Conservation (phyloP, 2,329 filamentous ascomycete species). For the Phialophora expanda region DNA sequence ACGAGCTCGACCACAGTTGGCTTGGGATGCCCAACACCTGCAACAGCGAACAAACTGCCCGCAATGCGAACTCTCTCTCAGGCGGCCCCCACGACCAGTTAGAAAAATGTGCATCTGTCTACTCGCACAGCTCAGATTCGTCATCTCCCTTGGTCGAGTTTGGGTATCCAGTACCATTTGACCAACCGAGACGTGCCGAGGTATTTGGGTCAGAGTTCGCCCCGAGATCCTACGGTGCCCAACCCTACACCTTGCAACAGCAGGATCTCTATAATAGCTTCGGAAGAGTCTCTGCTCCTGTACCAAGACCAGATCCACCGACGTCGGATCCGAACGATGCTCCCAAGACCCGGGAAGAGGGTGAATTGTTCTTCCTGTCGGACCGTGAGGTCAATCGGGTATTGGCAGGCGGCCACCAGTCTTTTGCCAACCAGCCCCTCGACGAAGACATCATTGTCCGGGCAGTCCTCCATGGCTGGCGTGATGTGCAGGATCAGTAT, state of each 20-base stretch:
- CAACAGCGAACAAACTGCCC: not conserved
- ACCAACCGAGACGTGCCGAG: slow-evolving; percentile 18
- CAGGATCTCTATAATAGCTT: slow-evolving; percentile 16
- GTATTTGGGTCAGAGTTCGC: not conserved
- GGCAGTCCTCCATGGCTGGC: slow-evolving; percentile 31
- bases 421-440: slow-evolving; percentile 23
- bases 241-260: slow-evolving; percentile 1
- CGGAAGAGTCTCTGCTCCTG: slow-evolving; percentile 13
- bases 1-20: not conserved
- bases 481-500: slow-evolving; percentile 28
- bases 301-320: not conserved
- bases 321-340: slow-evolving; percentile 1
- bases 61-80: not conserved
- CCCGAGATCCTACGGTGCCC: not conserved
- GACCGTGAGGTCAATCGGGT: slow-evolving; percentile 22
- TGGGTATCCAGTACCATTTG: slow-evolving; percentile 8
- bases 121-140: slow-evolving; percentile 24
- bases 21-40: not conserved
- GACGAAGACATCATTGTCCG: slow-evolving; percentile 32
- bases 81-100: slow-evolving; percentile 12
- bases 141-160: slow-evolving; percentile 17
- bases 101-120: slow-evolving; percentile 18
- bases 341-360: slow-evolving; percentile 5
- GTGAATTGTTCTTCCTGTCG: slow-evolving; percentile 23
- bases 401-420: slow-evolving; percentile 9